A percentile compares a stretch with the other conserved stretches of the same genome.
These are phyloP conservation scores for Berberis vulgaris DNA, from an alignment of 164 flowering plant genomes.

Conservation along the genomic window DNA sequence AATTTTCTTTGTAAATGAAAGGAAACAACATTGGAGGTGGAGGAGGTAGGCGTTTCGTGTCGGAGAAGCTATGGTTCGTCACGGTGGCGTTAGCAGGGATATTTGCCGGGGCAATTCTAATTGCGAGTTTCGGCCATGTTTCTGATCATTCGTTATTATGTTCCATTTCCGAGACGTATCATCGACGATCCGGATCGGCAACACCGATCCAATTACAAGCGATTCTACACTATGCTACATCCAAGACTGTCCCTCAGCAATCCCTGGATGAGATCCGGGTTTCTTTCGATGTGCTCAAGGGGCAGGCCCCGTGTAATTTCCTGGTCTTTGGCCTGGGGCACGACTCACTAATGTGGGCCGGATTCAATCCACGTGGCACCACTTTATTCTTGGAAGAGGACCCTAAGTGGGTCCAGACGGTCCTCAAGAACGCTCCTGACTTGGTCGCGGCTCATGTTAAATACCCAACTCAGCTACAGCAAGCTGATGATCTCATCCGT, in stretches of 20 bases:
- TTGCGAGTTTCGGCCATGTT: slow-evolving; percentile 8
- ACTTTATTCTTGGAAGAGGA: slow-evolving; percentile 62
- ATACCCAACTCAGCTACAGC: slow-evolving; percentile 45
- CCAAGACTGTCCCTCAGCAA: slow-evolving; percentile 26
- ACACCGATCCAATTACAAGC: slow-evolving; percentile 12
- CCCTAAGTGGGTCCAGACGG: slow-evolving; percentile 48
- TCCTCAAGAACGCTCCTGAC: slow-evolving; percentile 36
- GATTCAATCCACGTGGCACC: slow-evolving; percentile 30
- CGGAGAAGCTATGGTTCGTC: slow-evolving; percentile 19
- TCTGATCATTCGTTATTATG: slow-evolving; percentile 11
- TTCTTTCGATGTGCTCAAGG: slow-evolving; percentile 23
- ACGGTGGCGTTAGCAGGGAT: slow-evolving; percentile 13
- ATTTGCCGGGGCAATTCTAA: slow-evolving; percentile 13
- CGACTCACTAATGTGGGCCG: slow-evolving; percentile 39
- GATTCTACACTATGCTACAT: slow-evolving; percentile 37
- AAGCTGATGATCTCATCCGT: slow-evolving; percentile 42
- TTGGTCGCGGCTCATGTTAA: slow-evolving; percentile 39
- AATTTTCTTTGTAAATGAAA: too few species aligned
- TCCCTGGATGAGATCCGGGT: slow-evolving; percentile 19
- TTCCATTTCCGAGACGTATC: background rate
- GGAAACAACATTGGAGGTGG: too few species aligned
- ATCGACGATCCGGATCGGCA: background rate
- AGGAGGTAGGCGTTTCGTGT: background rate
- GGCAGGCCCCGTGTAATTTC: slow-evolving; percentile 28
- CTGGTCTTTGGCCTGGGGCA: slow-evolving; percentile 42